These are phyloP conservation scores for Clitopilus hobsonii DNA, from an alignment of 768 basidiomycete species.

Conservation along the genomic window DNA sequence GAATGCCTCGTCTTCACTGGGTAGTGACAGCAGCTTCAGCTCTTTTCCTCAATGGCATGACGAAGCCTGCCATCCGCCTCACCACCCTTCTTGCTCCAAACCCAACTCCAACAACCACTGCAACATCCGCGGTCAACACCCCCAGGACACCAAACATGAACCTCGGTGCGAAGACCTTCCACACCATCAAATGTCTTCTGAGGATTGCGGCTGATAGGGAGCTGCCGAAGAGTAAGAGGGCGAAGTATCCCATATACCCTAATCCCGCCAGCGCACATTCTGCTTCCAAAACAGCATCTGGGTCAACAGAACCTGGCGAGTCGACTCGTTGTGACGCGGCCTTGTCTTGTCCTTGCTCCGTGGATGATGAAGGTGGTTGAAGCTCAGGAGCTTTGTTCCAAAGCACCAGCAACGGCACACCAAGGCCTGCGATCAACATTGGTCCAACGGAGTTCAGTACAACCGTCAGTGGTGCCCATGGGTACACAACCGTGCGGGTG, in stretches of 20 bases:
- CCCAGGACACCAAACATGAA: constrained; percentile 77
- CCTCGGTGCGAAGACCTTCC: constrained; percentile 97
- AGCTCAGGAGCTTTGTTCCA: constrained; percentile 76
- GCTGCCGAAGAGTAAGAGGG: constrained; percentile 58
- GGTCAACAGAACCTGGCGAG: constrained; percentile 3
- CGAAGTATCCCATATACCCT: constrained; percentile 68
- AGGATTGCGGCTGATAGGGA: constrained; percentile 72
- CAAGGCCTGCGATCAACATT: constrained; percentile 58
- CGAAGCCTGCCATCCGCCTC: constrained; percentile 10
- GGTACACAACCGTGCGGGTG: constrained; percentile 61
- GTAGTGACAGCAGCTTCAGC: background rate
- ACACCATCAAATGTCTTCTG: constrained; percentile 90
- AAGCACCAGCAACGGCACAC: constrained; percentile 65
- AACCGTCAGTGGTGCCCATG: constrained; percentile 71
- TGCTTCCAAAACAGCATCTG: constrained; percentile 28
- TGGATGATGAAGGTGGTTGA: background rate
- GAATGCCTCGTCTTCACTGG: background rate
- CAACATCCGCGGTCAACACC: constrained; percentile 68
- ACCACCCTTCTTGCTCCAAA: constrained; percentile 49
- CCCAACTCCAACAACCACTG: constrained; percentile 56
- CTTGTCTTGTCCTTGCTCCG: background rate
- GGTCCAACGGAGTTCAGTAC: constrained; percentile 76
- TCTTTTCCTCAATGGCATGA: background rate
- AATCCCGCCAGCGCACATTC: constrained; percentile 51
- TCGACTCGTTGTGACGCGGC: constrained; percentile 1